A percentile compares a stretch with the other conserved stretches of the same genome.
Conservation (phyloP, 768 basidiomycete genomes). For the Suillus luteus region DNA sequence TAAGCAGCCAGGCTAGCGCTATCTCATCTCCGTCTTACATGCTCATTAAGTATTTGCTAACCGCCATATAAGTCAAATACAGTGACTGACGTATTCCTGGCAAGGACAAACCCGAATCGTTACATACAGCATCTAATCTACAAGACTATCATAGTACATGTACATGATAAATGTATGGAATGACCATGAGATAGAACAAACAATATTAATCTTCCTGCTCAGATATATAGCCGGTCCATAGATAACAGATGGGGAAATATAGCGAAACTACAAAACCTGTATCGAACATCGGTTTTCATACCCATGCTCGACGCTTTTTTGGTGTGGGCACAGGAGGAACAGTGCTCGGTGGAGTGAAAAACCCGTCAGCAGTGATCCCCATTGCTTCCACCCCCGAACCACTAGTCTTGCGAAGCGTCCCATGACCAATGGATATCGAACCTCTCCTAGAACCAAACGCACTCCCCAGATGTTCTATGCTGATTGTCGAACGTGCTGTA, state of each 20-base stretch:
- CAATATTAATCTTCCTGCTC: not conserved
- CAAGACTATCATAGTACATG: constrained; percentile 3
- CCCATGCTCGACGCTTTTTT: not conserved
- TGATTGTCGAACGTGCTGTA: constrained; percentile 59
- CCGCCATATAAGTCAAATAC: not conserved
- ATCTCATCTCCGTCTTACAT: not conserved
- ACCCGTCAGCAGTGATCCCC: constrained; percentile 75
- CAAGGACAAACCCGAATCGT: not conserved
- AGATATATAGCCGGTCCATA: not conserved
- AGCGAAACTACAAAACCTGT: not conserved
- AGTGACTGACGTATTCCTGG: not conserved
- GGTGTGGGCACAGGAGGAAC: constrained; percentile 31
- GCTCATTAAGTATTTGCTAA: not conserved
- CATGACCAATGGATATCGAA: constrained; percentile 67
- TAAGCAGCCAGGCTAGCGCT: not conserved
- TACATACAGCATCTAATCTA: not conserved
- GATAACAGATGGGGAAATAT: not conserved
- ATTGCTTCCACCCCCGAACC: constrained; percentile 78
- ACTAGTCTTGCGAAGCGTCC: constrained; percentile 58
- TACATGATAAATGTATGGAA: not conserved
- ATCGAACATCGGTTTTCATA: not conserved
- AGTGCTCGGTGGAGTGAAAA: constrained; percentile 61
- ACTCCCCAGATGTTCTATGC: constrained; percentile 50
- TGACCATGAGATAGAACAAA: not conserved
- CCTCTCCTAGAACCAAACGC: constrained; percentile 44